phyloP scores from a whole-genome alignment of 1,284 basidiomycete genomes.

The Entoloma clypeatum region DNA sequence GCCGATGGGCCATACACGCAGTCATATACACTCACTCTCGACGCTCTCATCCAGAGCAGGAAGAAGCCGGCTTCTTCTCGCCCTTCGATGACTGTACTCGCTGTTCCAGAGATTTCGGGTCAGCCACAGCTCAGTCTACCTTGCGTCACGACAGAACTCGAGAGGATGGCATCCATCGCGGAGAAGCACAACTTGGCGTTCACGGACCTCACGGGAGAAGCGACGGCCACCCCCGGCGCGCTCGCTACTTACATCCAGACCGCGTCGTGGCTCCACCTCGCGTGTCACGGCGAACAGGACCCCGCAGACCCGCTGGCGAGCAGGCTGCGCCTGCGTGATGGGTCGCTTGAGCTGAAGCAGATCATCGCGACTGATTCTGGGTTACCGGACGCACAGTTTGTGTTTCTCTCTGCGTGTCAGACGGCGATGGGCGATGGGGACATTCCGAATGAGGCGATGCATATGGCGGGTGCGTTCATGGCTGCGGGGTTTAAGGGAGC shows the following conservation, averaged over 20 bases:
- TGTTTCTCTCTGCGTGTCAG: constrained; percentile 32
- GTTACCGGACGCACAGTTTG: constrained; percentile 10
- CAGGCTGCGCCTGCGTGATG: constrained; percentile 7
- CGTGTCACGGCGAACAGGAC: constrained; percentile 16
- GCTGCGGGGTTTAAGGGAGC: constrained; percentile 31
- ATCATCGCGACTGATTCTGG: constrained; percentile 10
- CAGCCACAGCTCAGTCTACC: not conserved
- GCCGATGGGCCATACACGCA: constrained; percentile 3
- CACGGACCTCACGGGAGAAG: not conserved
- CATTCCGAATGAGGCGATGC: constrained; percentile 24
- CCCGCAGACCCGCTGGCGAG: constrained; percentile 13
- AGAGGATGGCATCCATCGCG: not conserved
- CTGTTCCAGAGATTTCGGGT: not conserved
- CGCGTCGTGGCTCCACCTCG: constrained; percentile 14
- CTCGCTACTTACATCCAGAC: not conserved
- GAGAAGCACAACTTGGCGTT: not conserved
- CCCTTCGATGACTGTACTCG: constrained; percentile 1
- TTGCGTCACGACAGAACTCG: not conserved
- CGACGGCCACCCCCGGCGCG: constrained; percentile 6
- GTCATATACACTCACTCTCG: constrained; percentile 9
- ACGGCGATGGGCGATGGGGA: constrained; percentile 27
- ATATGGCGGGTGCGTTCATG: constrained; percentile 30
- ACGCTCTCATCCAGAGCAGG: constrained; percentile 6
- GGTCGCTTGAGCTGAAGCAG: constrained; percentile 8
- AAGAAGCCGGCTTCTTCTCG: not conserved